Evolutionary conservation across 2,329 filamentous ascomycete genomes (phyloP).

Genomic region (Colletotrichum caudatum): DNA sequence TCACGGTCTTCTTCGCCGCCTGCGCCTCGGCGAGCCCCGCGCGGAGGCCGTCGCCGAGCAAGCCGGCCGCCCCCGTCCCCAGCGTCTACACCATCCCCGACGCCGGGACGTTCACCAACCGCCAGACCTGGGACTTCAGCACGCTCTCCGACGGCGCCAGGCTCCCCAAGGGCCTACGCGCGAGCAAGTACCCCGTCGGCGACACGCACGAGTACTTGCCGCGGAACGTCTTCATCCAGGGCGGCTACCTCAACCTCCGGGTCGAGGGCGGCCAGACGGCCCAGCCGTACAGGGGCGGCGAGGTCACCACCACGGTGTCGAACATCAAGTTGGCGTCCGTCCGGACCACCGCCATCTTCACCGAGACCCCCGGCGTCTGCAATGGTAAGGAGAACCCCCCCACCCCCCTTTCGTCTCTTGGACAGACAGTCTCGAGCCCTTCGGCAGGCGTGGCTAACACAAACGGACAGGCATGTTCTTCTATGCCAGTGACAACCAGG

Average conservation of each 20-base stretch:
- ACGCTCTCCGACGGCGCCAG: not conserved
- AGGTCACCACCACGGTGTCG: slow-evolving; percentile 44
- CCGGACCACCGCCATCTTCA: slow-evolving; percentile 47
- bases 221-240: slow-evolving; percentile 42
- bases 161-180: slow-evolving; percentile 44
- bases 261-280: slow-evolving; percentile 46
- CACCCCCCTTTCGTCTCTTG: too few species aligned
- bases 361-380: slow-evolving; percentile 48
- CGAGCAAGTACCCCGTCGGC: slow-evolving; percentile 44
- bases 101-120: not conserved
- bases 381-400: slow-evolving; percentile 45
- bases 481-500: slow-evolving; percentile 47
- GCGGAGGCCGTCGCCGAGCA: not conserved
- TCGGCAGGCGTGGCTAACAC: not conserved
- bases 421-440: too few species aligned
- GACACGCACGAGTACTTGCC: slow-evolving; percentile 36
- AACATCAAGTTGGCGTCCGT: slow-evolving; percentile 50
- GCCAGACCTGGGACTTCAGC: slow-evolving; percentile 27
- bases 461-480: slow-evolving; percentile 49
- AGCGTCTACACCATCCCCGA: slow-evolving; percentile 13
- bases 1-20: slow-evolving; percentile 11
- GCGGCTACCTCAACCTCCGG: slow-evolving; percentile 48
- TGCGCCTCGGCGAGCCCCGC: not conserved
- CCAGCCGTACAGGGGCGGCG: slow-evolving; percentile 45
- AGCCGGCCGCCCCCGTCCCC: too few species aligned